Percentiles rank a stretch among this genome's conserved stretches.
These are phyloP conservation scores for Periconia digitata DNA, from an alignment of 2,329 filamentous ascomycete genomes.

Conservation along the genomic window DNA sequence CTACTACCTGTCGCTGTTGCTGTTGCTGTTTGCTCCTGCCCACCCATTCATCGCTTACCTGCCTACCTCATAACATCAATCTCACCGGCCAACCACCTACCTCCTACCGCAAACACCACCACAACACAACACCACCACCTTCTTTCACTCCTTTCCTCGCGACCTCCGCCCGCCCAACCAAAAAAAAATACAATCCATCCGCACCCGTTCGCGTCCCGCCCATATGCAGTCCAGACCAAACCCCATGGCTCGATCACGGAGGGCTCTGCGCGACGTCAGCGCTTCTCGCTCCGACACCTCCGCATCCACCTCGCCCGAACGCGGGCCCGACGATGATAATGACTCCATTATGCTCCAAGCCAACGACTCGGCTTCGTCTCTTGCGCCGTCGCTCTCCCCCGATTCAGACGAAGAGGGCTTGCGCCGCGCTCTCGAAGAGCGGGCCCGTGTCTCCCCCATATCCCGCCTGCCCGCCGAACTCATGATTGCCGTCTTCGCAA, in stretches of 20 bases:
- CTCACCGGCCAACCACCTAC: constrained; percentile 18
- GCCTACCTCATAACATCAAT: no score
- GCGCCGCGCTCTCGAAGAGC: constrained; percentile 58
- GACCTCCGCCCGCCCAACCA: constrained; percentile 3
- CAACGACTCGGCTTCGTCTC: constrained; percentile 91
- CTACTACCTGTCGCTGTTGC: no score
- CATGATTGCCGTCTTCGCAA: constrained; percentile 87
- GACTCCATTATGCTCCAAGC: constrained; percentile 82
- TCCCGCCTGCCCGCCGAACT: constrained; percentile 89
- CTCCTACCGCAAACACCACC: constrained; percentile 8
- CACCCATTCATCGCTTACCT: no score
- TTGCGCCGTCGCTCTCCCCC: constrained; percentile 77
- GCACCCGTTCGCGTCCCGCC: neutral
- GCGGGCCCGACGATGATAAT: constrained; percentile 84
- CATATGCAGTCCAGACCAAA: constrained; percentile 14
- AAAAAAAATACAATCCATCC: no score
- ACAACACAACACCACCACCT: neutral
- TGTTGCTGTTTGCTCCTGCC: no score
- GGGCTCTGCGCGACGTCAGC: constrained; percentile 34
- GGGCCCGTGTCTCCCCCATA: constrained; percentile 74
- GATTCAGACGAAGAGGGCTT: constrained; percentile 70
- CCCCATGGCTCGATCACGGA: constrained; percentile 19
- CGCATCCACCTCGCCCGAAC: constrained; percentile 73
- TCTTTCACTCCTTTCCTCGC: constrained; percentile 3
- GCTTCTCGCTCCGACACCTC: constrained; percentile 53